Conservation (phyloP, 1,139 yeast genomes). For the Yamadazyma songkhlaensis region DNA sequence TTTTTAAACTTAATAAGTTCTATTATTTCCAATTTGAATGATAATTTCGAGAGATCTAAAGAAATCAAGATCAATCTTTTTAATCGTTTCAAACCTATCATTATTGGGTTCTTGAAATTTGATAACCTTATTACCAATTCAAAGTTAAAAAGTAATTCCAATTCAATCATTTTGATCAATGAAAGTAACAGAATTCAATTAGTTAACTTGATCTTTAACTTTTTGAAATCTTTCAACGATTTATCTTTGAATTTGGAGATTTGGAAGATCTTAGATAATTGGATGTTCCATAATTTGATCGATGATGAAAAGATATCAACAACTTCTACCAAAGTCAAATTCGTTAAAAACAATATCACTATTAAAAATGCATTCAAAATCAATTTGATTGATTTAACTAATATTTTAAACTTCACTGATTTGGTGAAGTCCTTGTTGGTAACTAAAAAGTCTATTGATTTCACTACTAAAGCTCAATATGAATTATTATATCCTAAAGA, state of each 20-base stretch:
- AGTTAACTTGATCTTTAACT: constrained; percentile 32
- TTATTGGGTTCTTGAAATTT: constrained; percentile 36
- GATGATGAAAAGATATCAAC: constrained; percentile 8
- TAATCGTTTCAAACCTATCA: constrained; percentile 34
- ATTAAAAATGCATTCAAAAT: constrained; percentile 32
- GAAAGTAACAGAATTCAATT: constrained; percentile 38
- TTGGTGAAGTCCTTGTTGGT: constrained; percentile 51
- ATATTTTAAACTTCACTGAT: constrained; percentile 60
- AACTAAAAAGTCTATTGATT: constrained; percentile 9
- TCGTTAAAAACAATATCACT: constrained; percentile 10
- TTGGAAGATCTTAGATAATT: constrained; percentile 73
- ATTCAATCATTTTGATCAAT: constrained; percentile 25
- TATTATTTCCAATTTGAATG: constrained; percentile 30
- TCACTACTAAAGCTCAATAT: background rate
- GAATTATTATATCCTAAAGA: constrained; percentile 59
- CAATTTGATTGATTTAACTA: constrained; percentile 43
- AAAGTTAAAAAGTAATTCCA: constrained; percentile 16
- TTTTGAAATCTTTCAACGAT: constrained; percentile 47
- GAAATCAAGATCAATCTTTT: constrained; percentile 32
- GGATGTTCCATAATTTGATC: constrained; percentile 54
- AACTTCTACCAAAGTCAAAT: constrained; percentile 5
- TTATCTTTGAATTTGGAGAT: constrained; percentile 44
- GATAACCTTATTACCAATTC: constrained; percentile 32
- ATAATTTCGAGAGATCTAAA: constrained; percentile 21
- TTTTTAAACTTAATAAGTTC: constrained; percentile 49